Evolutionary conservation across 1,284 basidiomycete genomes (phyloP).

Genomic region (Ceratobasidium papillatum): DNA sequence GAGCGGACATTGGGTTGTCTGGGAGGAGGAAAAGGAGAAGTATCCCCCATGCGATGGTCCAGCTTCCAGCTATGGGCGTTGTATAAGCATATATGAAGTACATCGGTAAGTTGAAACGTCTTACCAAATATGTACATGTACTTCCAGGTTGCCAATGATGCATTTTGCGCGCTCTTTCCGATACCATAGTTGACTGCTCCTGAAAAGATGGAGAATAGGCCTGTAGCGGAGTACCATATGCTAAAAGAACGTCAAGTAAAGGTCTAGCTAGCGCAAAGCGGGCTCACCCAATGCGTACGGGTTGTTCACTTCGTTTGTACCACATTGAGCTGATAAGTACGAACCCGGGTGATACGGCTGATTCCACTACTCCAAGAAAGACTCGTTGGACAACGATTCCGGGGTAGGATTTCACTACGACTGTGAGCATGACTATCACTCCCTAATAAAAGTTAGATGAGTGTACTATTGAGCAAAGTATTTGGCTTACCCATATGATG

Average conservation of each 20-base stretch:
- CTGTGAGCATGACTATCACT: slow-evolving; percentile 56
- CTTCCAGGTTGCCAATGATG: slow-evolving; percentile 57
- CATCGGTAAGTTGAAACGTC: neutral
- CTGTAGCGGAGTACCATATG: slow-evolving; percentile 60
- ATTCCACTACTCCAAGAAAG: slow-evolving; percentile 57
- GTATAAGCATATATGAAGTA: neutral
- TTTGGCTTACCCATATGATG: slow-evolving; percentile 45
- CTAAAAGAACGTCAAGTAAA: slow-evolving; percentile 44
- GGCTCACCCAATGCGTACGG: slow-evolving; percentile 31
- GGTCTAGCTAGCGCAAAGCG: neutral
- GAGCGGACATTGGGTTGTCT: slow-evolving; percentile 53
- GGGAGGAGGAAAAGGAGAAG: slow-evolving; percentile 56
- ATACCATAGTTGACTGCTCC: slow-evolving; percentile 60
- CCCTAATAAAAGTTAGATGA: slow-evolving; percentile 54
- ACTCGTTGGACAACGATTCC: slow-evolving; percentile 59
- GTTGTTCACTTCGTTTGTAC: slow-evolving; percentile 57
- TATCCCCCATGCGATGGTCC: slow-evolving; percentile 57
- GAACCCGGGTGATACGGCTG: slow-evolving; percentile 59
- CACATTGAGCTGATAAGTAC: slow-evolving; percentile 58
- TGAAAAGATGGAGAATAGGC: slow-evolving; percentile 55
- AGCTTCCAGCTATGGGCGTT: slow-evolving; percentile 50
- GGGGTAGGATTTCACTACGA: slow-evolving; percentile 53
- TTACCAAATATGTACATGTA: slow-evolving; percentile 51
- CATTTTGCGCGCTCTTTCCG: slow-evolving; percentile 51
- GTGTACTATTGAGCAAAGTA: neutral